phyloP scores from a whole-genome alignment of 202 grass and related monocot species.

The Panicum virgatum region DNA sequence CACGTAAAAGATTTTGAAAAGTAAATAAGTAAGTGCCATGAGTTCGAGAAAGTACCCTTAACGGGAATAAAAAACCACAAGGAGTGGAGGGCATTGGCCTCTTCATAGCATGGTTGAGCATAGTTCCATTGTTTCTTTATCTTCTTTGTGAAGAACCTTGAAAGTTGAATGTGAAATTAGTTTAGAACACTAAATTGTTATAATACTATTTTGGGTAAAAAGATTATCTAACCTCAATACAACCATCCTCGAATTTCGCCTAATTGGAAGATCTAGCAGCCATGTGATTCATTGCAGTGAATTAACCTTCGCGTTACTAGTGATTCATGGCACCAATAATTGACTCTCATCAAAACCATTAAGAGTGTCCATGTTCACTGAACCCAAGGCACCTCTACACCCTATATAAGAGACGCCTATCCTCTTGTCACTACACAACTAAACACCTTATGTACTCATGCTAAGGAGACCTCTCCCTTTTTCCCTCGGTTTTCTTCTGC shows the following conservation, averaged over 20 bases:
- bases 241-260: slow-evolving; percentile 60
- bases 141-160: slow-evolving; percentile 69
- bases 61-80: slow-evolving; percentile 67
- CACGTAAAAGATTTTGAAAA: no score
- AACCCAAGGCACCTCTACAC: no score
- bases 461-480: no score
- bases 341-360: no score
- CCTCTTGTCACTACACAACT: no score
- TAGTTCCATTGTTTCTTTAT: slow-evolving; percentile 73
- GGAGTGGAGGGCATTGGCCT: slow-evolving; percentile 80
- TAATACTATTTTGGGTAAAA: background rate
- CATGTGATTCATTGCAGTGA: no score
- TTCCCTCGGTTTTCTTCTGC: no score
- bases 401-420: no score
- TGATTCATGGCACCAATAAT: no score
- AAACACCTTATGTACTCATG: no score
- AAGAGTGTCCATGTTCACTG: no score
- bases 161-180: slow-evolving; percentile 21
- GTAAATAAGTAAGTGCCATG: background rate
- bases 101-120: slow-evolving; percentile 71
- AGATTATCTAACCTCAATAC: slow-evolving; percentile 58
- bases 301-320: no score
- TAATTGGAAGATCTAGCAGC: slow-evolving; percentile 62
- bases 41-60: slow-evolving; percentile 58
- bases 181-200: background rate